These are phyloP conservation scores for Solanum dulcamara DNA, from an alignment of 257 asterid species.

Conservation along the genomic window DNA sequence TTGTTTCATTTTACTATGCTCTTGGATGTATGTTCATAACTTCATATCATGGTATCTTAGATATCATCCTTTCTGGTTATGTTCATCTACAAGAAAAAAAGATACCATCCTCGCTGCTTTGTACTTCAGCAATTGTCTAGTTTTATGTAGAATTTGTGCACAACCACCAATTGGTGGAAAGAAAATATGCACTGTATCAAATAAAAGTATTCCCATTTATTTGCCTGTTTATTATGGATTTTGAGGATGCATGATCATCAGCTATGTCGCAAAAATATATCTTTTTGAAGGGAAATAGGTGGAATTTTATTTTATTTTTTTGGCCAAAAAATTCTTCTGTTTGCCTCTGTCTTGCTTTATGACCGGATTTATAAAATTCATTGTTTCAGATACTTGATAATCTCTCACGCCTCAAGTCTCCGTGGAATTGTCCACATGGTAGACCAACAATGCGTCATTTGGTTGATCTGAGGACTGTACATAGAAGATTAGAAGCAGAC, in stretches of 20 bases:
- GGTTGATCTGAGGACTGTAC: slow-evolving; percentile 60
- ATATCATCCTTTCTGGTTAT: not conserved
- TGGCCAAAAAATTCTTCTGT: not conserved
- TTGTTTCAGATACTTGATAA: slow-evolving; percentile 66
- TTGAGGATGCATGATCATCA: not conserved
- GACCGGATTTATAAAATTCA: not conserved
- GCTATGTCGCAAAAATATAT: not conserved
- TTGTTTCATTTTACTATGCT: not conserved
- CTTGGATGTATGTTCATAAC: not conserved
- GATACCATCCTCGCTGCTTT: not conserved
- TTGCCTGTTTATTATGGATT: not conserved
- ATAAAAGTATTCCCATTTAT: not conserved
- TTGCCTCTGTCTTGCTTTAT: not conserved
- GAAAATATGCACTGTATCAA: not conserved
- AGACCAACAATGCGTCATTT: slow-evolving; percentile 97
- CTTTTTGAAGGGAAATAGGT: too few species aligned
- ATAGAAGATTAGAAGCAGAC: slow-evolving; percentile 25
- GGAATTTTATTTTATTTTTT: too few species aligned
- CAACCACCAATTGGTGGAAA: not conserved
- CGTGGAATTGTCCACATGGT: slow-evolving; percentile 99
- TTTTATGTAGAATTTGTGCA: not conserved
- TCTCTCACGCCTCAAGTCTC: slow-evolving; percentile 71
- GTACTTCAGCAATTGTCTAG: not conserved
- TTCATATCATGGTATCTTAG: not conserved
- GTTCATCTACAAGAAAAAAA: not conserved